phyloP scores from a whole-genome alignment of 305 asterid genomes.

The Fraxinus albicans region DNA sequence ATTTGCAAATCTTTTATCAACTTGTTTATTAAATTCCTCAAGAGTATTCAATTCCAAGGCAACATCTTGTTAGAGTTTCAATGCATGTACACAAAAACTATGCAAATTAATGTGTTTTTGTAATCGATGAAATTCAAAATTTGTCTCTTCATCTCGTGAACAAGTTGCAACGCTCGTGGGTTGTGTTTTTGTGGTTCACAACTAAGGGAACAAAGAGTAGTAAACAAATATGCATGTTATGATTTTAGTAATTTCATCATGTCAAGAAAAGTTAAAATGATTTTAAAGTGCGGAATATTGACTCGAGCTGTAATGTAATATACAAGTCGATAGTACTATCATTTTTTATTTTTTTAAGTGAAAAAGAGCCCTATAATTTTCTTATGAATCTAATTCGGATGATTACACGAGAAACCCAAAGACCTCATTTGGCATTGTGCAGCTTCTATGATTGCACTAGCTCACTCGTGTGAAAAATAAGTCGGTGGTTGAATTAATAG shows the following conservation, averaged over 20 bases:
- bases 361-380: background rate
- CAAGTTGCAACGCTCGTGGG: slow-evolving; percentile 33
- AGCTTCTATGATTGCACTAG: background rate
- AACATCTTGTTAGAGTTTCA: slow-evolving; percentile 32
- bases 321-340: background rate
- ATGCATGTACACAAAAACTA: slow-evolving; percentile 49
- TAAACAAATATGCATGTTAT: slow-evolving; percentile 4
- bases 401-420: background rate
- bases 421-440: background rate
- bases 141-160: slow-evolving; percentile 37
- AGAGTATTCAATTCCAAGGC: slow-evolving; percentile 39
- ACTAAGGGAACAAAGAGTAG: background rate
- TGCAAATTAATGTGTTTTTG: slow-evolving; percentile 33
- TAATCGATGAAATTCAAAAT: slow-evolving; percentile 29
- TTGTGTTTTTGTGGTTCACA: slow-evolving; percentile 9
- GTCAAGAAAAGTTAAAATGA: background rate
- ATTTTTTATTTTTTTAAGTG: background rate
- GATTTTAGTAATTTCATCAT: background rate
- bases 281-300: background rate
- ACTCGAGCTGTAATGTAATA: background rate
- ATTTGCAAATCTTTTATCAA: slow-evolving; percentile 3
- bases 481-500: background rate
- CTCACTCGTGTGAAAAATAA: background rate
- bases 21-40: background rate
- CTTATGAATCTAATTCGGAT: background rate